Evolutionary conservation across 345 rosid species (phyloP).

Genomic region (Gossypium mustelinum): DNA sequence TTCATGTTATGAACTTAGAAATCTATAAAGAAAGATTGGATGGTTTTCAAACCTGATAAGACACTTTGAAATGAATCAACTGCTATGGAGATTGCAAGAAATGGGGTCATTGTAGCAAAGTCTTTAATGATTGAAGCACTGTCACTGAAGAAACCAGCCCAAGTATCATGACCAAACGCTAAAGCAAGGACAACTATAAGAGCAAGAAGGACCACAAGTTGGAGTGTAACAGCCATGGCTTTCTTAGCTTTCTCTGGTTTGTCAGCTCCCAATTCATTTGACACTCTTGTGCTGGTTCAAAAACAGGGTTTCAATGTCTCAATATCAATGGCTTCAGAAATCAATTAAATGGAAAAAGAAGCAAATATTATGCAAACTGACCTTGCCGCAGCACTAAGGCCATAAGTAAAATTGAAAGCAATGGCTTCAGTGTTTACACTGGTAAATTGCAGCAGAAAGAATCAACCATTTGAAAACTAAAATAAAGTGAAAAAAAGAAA

Average conservation of each 20-base stretch:
- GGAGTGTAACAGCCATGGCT: conserved; percentile 45
- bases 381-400: conserved; percentile 88
- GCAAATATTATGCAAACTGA: conserved; percentile 17
- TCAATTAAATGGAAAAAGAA: neutral
- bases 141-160: conserved; percentile 59
- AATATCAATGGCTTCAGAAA: neutral
- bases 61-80: conserved; percentile 65
- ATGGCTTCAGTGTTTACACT: conserved; percentile 64
- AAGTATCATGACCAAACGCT: conserved; percentile 48
- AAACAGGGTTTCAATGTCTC: neutral
- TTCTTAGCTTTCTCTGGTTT: conserved; percentile 40
- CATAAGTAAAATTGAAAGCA: conserved; percentile 62
- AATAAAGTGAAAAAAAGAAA: neutral
- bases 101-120: conserved; percentile 52
- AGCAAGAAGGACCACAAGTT: conserved; percentile 53
- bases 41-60: conserved; percentile 45
- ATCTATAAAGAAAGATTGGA: neutral
- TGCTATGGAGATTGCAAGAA: conserved; percentile 52
- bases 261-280: conserved; percentile 77
- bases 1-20: too few relatives aligned
- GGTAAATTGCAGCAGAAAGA: neutral
- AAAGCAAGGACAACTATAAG: conserved; percentile 35
- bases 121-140: conserved; percentile 31
- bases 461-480: neutral
- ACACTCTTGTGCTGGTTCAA: conserved; percentile 72